Base-by-base conservation (phyloP, 306 rosid genomes). In the Acacia crassicarpa region DNA sequence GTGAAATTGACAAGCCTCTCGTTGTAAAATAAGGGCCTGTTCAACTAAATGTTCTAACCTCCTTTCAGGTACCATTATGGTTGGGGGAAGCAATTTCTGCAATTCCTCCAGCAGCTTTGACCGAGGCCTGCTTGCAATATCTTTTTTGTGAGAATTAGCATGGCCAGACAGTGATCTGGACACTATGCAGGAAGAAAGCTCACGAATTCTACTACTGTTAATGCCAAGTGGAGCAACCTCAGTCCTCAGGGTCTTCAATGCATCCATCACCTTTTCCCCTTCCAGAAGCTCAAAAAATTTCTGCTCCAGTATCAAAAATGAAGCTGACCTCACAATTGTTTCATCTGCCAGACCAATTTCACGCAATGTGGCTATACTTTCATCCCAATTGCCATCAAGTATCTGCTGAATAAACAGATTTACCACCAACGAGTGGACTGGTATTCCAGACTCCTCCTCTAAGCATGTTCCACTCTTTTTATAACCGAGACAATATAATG, bases 401-500 rank as follows among this genome's bases (percentile, higher is more conserved):
- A 96, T 76, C 76, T 96, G 98, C 88, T 91, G 93, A 90, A 86
- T 90, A 63, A 96, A 91, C 69, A 89, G 85, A 79, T 88, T 89
- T 46, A 93, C 91, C 49, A 68, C 87, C 40, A 92, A 49, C 8
- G 99, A 88, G 62, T 96, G 91, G 65, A 96, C 82, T 12, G 91
- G 73, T 88, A 93, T 93, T 38, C 99, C 99, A 3, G 99, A 96
- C 85, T 96, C 99, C 85, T 93, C 98, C 87, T 96, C 99, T 66
- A 96, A 78, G 83, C 45, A 89, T 16, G 93, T 97, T 19, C 98
- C 94, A 77, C 93, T 92, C 83, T 91, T 93, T 76, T 76, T 78
- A 76, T 91, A 96, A 67, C 99, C 99, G 80, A 96, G 98, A 71
- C 97, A 92, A 80, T 93, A 93, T 43, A 96, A 85, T 10, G 99